phyloP scores from a whole-genome alignment of 2,329 filamentous ascomycete species.

The Eutypella sp. region DNA sequence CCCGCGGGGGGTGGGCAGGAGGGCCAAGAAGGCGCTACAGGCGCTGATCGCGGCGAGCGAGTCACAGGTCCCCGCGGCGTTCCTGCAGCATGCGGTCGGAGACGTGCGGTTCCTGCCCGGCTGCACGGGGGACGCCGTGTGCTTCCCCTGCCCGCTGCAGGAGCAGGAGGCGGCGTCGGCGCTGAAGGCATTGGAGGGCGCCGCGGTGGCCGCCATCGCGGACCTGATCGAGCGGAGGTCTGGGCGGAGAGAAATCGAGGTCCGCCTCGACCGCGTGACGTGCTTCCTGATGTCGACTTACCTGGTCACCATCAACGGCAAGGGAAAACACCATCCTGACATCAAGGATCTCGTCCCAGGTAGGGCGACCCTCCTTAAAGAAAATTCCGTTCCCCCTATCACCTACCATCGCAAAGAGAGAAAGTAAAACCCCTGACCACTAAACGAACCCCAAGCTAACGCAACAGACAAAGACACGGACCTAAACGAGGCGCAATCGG shows the following conservation, averaged over 20 bases:
- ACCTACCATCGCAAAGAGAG: no score
- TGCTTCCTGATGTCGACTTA: conserved; percentile 56
- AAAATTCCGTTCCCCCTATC: no score
- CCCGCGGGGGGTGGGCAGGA: neutral
- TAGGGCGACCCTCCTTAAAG: conserved; percentile 28
- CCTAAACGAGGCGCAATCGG: conserved; percentile 64
- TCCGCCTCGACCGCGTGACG: conserved; percentile 50
- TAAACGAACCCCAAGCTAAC: conserved; percentile 8
- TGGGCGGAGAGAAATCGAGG: conserved; percentile 35
- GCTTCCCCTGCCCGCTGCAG: conserved; percentile 36
- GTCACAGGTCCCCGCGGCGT: conserved; percentile 27
- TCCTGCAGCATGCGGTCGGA: conserved; percentile 20
- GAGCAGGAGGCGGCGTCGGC: conserved; percentile 38
- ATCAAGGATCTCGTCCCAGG: conserved; percentile 37
- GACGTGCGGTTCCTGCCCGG: conserved; percentile 27
- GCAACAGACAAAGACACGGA: conserved; percentile 59
- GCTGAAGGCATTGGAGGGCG: conserved; percentile 56
- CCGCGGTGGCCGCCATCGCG: conserved; percentile 54
- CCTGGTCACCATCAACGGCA: conserved; percentile 48
- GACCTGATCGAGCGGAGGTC: conserved; percentile 40
- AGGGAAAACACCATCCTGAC: conserved; percentile 41
- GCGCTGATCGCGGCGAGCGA: conserved; percentile 13
- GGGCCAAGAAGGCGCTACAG: neutral
- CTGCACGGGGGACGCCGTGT: conserved; percentile 24
- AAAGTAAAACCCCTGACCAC: conserved; percentile 30